A percentile compares a stretch with the other conserved stretches of the same genome.
Conservation (phyloP, 2,329 filamentous ascomycete genomes). For the Xylaria digitata region DNA sequence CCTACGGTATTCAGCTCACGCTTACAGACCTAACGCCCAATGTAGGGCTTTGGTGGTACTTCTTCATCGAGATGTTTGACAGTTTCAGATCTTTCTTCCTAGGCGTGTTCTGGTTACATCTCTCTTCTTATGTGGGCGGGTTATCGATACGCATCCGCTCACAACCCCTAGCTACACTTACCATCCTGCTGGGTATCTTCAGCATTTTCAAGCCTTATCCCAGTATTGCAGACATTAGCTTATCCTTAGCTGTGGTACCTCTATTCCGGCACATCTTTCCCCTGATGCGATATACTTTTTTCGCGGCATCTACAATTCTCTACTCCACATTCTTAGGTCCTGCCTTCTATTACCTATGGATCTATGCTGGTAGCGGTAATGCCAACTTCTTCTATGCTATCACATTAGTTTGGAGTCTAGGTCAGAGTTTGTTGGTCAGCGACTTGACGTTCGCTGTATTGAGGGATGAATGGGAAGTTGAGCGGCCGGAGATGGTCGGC, state of each 20-base stretch:
- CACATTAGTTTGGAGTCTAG: slow-evolving; percentile 96
- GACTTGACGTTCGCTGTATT: slow-evolving; percentile 90
- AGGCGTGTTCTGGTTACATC: slow-evolving; percentile 96
- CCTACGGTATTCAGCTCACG: slow-evolving; percentile 92
- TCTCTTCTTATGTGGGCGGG: slow-evolving; percentile 88
- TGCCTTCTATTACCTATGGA: slow-evolving; percentile 97
- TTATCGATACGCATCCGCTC: slow-evolving; percentile 83
- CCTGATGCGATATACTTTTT: slow-evolving; percentile 92
- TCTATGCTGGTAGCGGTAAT: slow-evolving; percentile 96
- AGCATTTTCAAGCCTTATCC: slow-evolving; percentile 98
- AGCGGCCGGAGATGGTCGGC: slow-evolving; percentile 88
- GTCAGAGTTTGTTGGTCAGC: slow-evolving; percentile 84
- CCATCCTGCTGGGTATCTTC: slow-evolving; percentile 87
- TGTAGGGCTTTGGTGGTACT: slow-evolving; percentile 99
- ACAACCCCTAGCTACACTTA: slow-evolving; percentile 87
- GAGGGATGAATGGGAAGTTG: slow-evolving; percentile 92
- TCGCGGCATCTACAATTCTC: slow-evolving; percentile 82
- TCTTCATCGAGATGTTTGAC: slow-evolving; percentile 99
- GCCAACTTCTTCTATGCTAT: slow-evolving; percentile 99
- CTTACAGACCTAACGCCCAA: slow-evolving; percentile 95
- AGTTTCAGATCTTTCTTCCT: slow-evolving; percentile 97
- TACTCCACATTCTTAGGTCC: slow-evolving; percentile 92
- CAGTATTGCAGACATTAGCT: slow-evolving; percentile 86
- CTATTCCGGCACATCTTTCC: slow-evolving; percentile 93
- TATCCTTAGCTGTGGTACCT: slow-evolving; percentile 85